phyloP scores from a whole-genome alignment of 164 flowering plant genomes.

The Amborella trichopoda region DNA sequence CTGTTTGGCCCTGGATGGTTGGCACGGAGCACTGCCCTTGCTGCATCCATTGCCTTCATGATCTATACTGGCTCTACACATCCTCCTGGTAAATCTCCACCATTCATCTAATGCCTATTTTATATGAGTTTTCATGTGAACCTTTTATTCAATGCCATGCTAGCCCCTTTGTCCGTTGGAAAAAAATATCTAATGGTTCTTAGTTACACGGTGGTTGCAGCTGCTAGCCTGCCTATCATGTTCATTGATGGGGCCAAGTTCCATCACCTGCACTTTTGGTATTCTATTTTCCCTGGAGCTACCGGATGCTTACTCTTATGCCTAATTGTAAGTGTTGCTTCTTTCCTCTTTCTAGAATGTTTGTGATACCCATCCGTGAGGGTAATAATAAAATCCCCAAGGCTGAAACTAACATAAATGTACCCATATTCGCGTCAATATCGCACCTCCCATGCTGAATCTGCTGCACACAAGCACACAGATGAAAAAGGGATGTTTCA shows the following conservation, averaged over 20 bases:
- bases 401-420: too few relatives aligned
- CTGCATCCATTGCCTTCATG: slow-evolving; percentile 89
- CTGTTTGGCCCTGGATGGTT: slow-evolving; percentile 87
- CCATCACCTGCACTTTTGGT: slow-evolving; percentile 69
- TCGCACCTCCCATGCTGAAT: neutral
- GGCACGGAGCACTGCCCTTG: slow-evolving; percentile 62
- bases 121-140: neutral
- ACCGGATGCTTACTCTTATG: slow-evolving; percentile 70
- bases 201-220: too few relatives aligned
- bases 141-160: neutral
- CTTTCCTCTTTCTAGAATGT: neutral
- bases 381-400: neutral
- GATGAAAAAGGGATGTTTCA: too few relatives aligned
- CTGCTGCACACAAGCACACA: neutral
- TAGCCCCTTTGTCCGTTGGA: too few relatives aligned
- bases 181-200: too few relatives aligned
- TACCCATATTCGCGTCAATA: neutral
- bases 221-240: slow-evolving; percentile 88
- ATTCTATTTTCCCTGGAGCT: slow-evolving; percentile 85
- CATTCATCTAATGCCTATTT: neutral
- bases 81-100: slow-evolving; percentile 60
- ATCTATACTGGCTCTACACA: slow-evolving; percentile 50
- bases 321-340: slow-evolving; percentile 54
- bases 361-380: neutral
- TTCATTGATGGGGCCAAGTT: slow-evolving; percentile 87